These are phyloP conservation scores for Drechslerella coelobrocha DNA, from an alignment of 2,329 filamentous ascomycete species.

Conservation along the genomic window DNA sequence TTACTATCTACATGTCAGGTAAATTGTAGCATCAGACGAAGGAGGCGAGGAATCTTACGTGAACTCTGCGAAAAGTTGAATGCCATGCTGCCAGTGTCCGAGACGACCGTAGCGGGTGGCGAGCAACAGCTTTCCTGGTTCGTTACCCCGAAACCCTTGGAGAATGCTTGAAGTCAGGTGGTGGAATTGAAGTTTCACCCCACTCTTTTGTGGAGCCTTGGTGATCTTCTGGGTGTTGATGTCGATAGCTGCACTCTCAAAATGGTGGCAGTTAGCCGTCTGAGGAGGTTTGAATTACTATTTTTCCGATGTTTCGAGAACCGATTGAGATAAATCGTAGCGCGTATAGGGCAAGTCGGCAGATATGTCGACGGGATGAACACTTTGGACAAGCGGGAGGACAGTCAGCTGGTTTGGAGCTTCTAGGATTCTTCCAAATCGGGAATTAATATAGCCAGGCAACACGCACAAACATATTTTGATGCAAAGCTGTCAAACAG, in stretches of 20 bases:
- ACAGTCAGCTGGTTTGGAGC: slow-evolving; percentile 5
- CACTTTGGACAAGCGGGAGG: slow-evolving; percentile 5
- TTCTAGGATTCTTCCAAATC: slow-evolving; percentile 2
- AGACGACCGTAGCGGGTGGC: slow-evolving; percentile 11
- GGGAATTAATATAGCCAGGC: not conserved
- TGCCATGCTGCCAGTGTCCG: slow-evolving; percentile 24
- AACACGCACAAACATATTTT: not conserved
- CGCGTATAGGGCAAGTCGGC: not conserved
- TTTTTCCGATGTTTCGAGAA: not conserved
- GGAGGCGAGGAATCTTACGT: slow-evolving; percentile 8
- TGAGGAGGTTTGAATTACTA: not conserved
- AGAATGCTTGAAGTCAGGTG: not conserved
- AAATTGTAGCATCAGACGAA: too few species aligned
- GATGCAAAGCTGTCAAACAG: not conserved
- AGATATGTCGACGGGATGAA: not conserved
- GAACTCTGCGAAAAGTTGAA: slow-evolving; percentile 50
- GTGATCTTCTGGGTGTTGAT: too few species aligned
- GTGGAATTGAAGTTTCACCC: not conserved
- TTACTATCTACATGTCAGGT: slow-evolving; percentile 74
- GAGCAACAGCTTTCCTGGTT: not conserved
- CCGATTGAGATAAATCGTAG: not conserved
- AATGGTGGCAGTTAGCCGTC: not conserved
- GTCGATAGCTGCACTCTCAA: not conserved
- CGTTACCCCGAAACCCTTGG: slow-evolving; percentile 4
- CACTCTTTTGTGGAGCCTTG: not conserved